Base-by-base conservation (phyloP, 345 rosid species). In the Geranium rotundifolium region DNA sequence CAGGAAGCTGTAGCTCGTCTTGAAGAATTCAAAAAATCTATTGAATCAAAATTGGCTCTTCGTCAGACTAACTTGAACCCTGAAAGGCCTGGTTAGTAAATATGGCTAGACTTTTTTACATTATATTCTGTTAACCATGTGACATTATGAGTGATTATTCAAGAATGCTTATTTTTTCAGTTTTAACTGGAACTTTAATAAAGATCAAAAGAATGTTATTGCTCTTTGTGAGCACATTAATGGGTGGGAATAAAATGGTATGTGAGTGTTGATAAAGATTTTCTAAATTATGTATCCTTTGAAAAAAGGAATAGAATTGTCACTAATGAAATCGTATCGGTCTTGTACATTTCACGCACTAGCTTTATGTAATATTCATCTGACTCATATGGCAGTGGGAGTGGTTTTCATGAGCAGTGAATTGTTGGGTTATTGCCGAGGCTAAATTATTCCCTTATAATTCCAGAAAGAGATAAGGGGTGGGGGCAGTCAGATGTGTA, bases 41-140 rank as follows among this genome's bases (percentile, higher is more conserved):
- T 84, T 17, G 97, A 90, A 72, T 85, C 88, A 16, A 95, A 90
- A 75, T 46, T 81, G 78, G 73, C 85, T 70, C 99, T 95, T 79
- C 99, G 99, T 68, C 96, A 82, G 52, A 84, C 73, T 70, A 95
- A 95, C 58, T 78, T 95, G 81, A 88, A 86, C 77, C 97, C 99
- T 30, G 91, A 88, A 72, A 78, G 97, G 62, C 97, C 97, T 70
- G 99, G 99, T 93, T 67, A 20, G 88, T 79, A 57, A 65, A 30
- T 17, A 30, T 29, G 57, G 12, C 14, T 31, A 49, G 41, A 41
- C 27, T 56, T 17, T 18, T 17, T 39, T 1, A 29, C 3, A 17
- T 18, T 52, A 41, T 8, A 23, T 29, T 19, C 30, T 29, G 23
- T 56, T 23, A 39, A 14, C 14, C 7, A 31, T 57, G 10, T 8